phyloP scores from a whole-genome alignment of 106 monocot species.

The Platanthera zijinensis region DNA sequence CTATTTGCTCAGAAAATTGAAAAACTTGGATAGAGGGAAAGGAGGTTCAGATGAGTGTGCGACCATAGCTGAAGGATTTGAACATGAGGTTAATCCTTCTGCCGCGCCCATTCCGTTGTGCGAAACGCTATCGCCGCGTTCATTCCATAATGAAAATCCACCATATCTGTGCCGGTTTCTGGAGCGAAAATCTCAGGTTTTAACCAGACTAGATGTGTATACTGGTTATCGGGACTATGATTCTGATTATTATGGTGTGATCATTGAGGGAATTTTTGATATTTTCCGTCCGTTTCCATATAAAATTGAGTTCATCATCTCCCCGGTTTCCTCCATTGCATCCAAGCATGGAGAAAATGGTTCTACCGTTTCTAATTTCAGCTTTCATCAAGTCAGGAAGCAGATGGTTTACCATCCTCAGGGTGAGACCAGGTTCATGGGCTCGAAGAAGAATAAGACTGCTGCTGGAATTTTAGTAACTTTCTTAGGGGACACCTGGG shows the following conservation, averaged over 20 bases:
- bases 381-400: constrained; percentile 63
- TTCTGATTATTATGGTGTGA: constrained; percentile 79
- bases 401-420: constrained; percentile 63
- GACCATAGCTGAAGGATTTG: constrained; percentile 41
- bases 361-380: constrained; percentile 70
- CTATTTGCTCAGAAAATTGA: constrained; percentile 37
- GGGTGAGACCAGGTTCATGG: constrained; percentile 74
- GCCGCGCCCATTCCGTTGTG: constrained; percentile 58
- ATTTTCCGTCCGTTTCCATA: constrained; percentile 49
- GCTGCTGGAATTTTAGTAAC: constrained; percentile 61
- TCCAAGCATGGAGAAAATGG: constrained; percentile 70
- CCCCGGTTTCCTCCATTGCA: constrained; percentile 65
- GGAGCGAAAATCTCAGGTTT: constrained; percentile 60
- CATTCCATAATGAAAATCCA: constrained; percentile 70
- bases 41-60: background rate
- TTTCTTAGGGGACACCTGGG: constrained; percentile 68
- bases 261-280: constrained; percentile 60
- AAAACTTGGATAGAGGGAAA: constrained; percentile 56
- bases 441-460: constrained; percentile 77
- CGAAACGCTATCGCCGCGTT: constrained; percentile 75
- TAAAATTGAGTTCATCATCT: constrained; percentile 81
- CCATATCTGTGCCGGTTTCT: constrained; percentile 72
- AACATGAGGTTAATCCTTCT: constrained; percentile 66
- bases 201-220: constrained; percentile 49
- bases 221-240: constrained; percentile 76